Evolutionary conservation across 352 stramenopile species (phyloP), one percentile per base, ranked within the genome.

Genomic region (Phytophthora fragariae): DNA sequence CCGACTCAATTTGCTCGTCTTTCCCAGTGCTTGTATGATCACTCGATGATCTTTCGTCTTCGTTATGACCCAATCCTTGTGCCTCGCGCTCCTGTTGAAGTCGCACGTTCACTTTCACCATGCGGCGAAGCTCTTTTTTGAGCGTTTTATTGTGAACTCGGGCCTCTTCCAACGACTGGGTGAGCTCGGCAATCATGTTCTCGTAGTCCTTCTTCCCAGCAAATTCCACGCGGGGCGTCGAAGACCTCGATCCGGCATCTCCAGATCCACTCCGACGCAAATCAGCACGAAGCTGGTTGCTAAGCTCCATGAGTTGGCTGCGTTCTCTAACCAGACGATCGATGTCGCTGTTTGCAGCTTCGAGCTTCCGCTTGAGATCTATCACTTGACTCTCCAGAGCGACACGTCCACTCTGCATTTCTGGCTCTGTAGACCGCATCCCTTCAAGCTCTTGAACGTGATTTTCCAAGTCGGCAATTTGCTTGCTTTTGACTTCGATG

Each of bases 221-320:
- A 46, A 92, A 91, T 19, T 86, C 84, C 24, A 74, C 58, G 9
- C 63, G 64, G 21, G 64, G 46, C 12, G 44, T 62, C 10, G 70
- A 65, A 19, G 68, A 35, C n/a, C 24, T 81, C 19, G 29, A 61
- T 19, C 21, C 72, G 19, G 55, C 29, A 35, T 54, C 60, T 1
- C 56, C 33, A n/a, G 79, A 75, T 41, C 80, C 79, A 6, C 81
- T 74, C 35, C 81, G 82, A 5, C 86, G 76, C 21, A 93, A 65
- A 54, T 94, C 86, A 14, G 84, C 75, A 31, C 77, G 86, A 44
- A 95, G 74, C 37, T 93, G 85, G 68, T 94, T 95, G 63, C 88
- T 95, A 19, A 92, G 68, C 53, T 95, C 86, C 88, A 95, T 95
- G 9, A 95, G 78, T 54, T 92, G 80, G 8, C 77, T 89, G 9